Base-by-base conservation (phyloP, 2,329 filamentous ascomycete genomes). In the Coniochaeta sp. region DNA sequence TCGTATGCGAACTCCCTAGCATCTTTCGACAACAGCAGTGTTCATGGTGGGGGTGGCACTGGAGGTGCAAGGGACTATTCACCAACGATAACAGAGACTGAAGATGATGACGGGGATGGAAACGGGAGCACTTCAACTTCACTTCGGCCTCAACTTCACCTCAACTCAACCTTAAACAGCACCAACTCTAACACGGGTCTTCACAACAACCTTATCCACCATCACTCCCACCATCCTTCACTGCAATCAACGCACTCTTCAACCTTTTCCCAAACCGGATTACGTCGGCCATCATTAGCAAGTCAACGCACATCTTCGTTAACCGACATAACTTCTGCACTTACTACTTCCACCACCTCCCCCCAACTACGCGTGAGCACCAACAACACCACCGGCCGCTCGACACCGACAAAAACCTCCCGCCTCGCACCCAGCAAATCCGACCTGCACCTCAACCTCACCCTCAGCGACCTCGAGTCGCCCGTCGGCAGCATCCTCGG, bases 1-100 rank as follows among this genome's bases (percentile, higher is more conserved):
- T 76, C 78, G 22, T 82, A 82, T 62, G 74, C 78, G 56, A 79
- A 78, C 63, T 81, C 79, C 7, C 65, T 78, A 40, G 71, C 74
- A 14, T 79, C 77, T 2, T 69, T 81, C 50, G 76, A 77, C 16
- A 40, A 35, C 33, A 22, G 16, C 33, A 38, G 18, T 42, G 18
- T 18, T 18, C 14, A 14, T 42, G 20, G 18, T n/a, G n/a, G n/a
- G 49, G 30, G 9, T 32, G 30, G 30, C 30, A 32, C 30, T 9
- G n/a, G 9, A 32, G 74, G 66, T 53, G 61, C 64, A 45, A 74
- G 78, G 58, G 79, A 82, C 51, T 77, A 75, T 60, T 81, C 76
- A 10, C 76, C 76, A 22, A 79, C 72, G 47, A 82, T 79, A 52
- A 79, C 71, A 35, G 78, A 81, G 59, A 71, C 75, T 63, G 73